Conservation (phyloP, 257 asterid species). For the Plectranthus barbatus region DNA sequence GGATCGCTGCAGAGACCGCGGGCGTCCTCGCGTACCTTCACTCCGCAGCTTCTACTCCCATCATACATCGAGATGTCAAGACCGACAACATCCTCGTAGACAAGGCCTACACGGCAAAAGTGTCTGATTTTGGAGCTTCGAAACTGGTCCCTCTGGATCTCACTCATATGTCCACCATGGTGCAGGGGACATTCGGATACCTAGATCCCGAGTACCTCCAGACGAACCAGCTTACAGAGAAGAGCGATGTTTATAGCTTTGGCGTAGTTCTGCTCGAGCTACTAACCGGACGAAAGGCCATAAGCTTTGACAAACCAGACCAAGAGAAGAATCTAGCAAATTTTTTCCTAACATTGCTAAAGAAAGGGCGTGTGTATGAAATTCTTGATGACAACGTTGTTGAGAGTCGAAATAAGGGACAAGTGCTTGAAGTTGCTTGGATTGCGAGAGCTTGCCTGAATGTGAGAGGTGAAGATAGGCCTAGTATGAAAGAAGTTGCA, state of each 20-base stretch:
- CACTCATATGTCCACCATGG: not conserved
- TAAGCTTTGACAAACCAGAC: not conserved
- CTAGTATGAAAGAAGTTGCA: not conserved
- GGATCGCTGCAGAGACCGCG: conserved; percentile 28
- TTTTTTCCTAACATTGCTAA: not conserved
- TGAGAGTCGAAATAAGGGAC: not conserved
- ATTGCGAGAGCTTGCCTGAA: not conserved
- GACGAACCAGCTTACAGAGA: not conserved
- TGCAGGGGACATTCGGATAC: not conserved
- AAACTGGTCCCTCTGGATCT: not conserved
- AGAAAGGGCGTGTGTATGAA: not conserved
- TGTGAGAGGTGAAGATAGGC: not conserved
- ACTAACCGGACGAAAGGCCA: not conserved
- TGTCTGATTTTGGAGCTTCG: not conserved
- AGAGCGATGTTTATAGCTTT: not conserved
- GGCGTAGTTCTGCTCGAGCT: not conserved
- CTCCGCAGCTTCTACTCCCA: conserved; percentile 30
- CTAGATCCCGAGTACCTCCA: not conserved
- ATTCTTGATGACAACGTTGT: not conserved
- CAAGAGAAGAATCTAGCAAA: not conserved
- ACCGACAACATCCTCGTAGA: conserved; percentile 33
- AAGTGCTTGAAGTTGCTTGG: not conserved
- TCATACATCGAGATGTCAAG: conserved; percentile 39
- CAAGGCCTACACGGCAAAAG: conserved; percentile 1
- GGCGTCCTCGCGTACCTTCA: conserved; percentile 34